Base-by-base conservation (phyloP, 352 stramenopile species). In the Blastocystis sp. region DNA sequence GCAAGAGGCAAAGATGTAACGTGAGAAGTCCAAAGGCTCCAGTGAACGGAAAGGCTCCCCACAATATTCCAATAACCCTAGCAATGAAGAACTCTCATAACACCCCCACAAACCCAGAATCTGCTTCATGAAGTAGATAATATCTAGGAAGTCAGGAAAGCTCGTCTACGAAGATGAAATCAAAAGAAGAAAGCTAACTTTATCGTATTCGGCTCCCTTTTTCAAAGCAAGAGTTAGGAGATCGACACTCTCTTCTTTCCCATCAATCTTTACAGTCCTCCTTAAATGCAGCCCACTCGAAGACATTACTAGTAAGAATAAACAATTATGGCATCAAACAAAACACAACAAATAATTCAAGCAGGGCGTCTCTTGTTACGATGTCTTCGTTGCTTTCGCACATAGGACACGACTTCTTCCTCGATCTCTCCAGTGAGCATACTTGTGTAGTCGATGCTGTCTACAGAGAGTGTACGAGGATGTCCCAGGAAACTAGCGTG, bases 361-460 rank as follows among this genome's bases (percentile, higher is more conserved):
- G 11, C 47, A 59, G 2, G 53, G 6, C 73, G 26, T 68, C 73
- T 84, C 47, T 55, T 29, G 18, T 66, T 84, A 13, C 73, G 45
- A 43, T 84, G 50, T 47, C 50, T 88, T 11, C 77, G 39, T 29
- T 88, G 77, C 66, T 88, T 88, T 26, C 77, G 62, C 3, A 88
- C 55, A 11, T 76, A 55, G 3, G 43, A 39, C 11, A n/a, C 41
- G 18, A 76, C 77, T 18, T 50, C 77, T n/a, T 88, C 77, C 15
- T 88, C 77, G 26, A 79, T 59, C 39, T 87, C 63, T 54, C 77
- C 77, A 20, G 39, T 37, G 56, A 88, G 39, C 77, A 88, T 88
- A 45, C 56, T 63, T 26, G 77, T 88, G 29, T 88, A 88, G 29
- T 88, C 77, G 11, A 88, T 50, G 39, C 77, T 88, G 29, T 88